Conservation (phyloP, 371 early-diverging fungal species). For the Mucor velutinosus region DNA sequence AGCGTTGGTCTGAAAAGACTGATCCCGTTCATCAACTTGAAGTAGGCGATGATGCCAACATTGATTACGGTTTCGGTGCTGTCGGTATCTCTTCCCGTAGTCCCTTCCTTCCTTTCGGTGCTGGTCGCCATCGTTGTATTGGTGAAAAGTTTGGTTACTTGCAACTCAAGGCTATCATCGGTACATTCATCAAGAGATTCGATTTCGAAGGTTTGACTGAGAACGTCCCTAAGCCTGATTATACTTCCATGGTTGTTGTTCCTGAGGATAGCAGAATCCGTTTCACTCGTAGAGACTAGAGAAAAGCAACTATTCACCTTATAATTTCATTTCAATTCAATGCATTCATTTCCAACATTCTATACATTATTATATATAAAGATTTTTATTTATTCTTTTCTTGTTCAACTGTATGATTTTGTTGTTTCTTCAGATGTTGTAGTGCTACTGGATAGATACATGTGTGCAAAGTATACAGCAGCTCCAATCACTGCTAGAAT, state of each 20-base stretch:
- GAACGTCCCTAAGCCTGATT: constrained; percentile 82
- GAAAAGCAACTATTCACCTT: background rate
- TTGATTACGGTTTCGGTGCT: constrained; percentile 87
- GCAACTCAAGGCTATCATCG: constrained; percentile 91
- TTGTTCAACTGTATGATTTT: constrained; percentile 4
- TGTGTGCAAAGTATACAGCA: constrained; percentile 19
- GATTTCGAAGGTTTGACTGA: constrained; percentile 53
- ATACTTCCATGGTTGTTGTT: constrained; percentile 88
- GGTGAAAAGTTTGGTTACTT: constrained; percentile 96
- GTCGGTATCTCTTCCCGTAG: constrained; percentile 71
- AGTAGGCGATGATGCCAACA: constrained; percentile 68
- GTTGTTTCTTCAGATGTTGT: background rate
- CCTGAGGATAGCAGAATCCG: constrained; percentile 53
- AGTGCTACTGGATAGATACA: background rate
- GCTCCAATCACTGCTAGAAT: constrained; percentile 22
- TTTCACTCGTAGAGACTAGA: constrained; percentile 16
- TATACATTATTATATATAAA: background rate
- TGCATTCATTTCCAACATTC: background rate
- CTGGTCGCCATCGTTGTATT: constrained; percentile 97
- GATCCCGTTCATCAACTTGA: constrained; percentile 52
- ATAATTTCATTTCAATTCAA: background rate
- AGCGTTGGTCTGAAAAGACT: constrained; percentile 69
- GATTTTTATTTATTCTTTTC: background rate
- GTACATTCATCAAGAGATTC: constrained; percentile 79
- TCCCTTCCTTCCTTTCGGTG: constrained; percentile 96